Evolutionary conservation across 2,329 filamentous ascomycete species (phyloP), one percentile per base, ranked within the genome.

Genomic region (Fusarium succisae): DNA sequence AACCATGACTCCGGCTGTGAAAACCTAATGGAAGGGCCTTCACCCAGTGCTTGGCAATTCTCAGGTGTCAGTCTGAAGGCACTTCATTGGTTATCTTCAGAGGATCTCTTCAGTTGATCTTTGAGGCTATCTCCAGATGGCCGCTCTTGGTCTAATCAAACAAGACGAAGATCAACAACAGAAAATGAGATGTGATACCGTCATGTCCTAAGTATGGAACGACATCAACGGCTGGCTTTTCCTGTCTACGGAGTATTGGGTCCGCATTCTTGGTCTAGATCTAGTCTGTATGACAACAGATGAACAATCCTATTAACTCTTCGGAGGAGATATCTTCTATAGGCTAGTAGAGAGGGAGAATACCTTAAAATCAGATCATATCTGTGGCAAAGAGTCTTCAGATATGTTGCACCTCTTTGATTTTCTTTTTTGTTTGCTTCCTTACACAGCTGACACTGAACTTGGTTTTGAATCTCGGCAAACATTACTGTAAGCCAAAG

Each of bases 201-300:
- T 26, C 8, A 0, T 22, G 28, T 22, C n/a, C 68, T 51, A 30
- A 51, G 51, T 51, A 51, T 68, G 50, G 41, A 63, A 54, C 50
- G n/a, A 59, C 67, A 68, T 68, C 56, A 68, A 72, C 70, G 43
- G 47, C 56, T 70, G 44, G 7, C 8, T 30, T 6, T 28, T 28
- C 24, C 12, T 18, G 2, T 43, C 22, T 24, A 12, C 7, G 14
- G n/a, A 8, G 26, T 32, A 28, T 48, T 17, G n/a, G 6, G 24
- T 56, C 48, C 20, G 37, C 54, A 69, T 65, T 59, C 38, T 47
- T 55, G 32, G 20, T 15, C 24, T 22, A 45, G 44, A 48, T 54
- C n/a, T 28, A 10, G 22, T 32, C 35, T 30, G 24, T 26, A 32
- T 54, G 2, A n/a, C 14, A 55, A 28, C 20, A n/a, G 24, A 39